Base-by-base conservation (phyloP, 495 filamentous ascomycete genomes). In the Hypoxylon trugodes region DNA sequence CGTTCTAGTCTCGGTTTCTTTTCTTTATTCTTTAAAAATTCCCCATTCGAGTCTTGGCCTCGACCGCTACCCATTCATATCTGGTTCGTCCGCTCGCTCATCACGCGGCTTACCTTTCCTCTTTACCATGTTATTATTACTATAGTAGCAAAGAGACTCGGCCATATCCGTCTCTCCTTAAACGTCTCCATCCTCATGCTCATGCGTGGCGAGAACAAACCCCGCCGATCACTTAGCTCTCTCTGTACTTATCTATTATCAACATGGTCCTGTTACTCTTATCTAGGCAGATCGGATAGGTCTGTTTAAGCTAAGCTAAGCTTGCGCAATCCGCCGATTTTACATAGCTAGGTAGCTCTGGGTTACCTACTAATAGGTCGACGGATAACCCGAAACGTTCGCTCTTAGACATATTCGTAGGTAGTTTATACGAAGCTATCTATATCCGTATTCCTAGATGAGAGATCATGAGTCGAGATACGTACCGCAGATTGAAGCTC, bases 171-270 rank as follows among this genome's bases (percentile, higher is more conserved):
- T 32, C 35, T 33, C 48, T n/a, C n/a, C n/a, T n/a, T n/a, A n/a
- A n/a, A n/a, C n/a, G n/a, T n/a, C 46, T 26, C 22, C 7, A 18
- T 46, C 25, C 48, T 42, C 38, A 18, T 38, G 43, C 36, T 56
- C 15, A 61, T 61, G 47, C 57, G 58, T 62, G 52, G 64, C 64
- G 18, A 67, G 48, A 51, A 40, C 56, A 10, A 32, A 47, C 32
- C 8, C 15, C 60, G 28, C 41, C 51, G 25, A 51, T 50, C 46
- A 9, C 10, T 15, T 32, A 18, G 13, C 36, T 38, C 32, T 37
- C 26, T 8, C 41, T 22, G 16, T 61, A 53, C 40, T 56, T 48
- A 48, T 53, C 33, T 48, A 48, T 53, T 26, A 41, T 50, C 57
- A 58, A 42, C 48, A 62, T 67, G 58, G 45, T 54, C 43, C 58